phyloP scores from a whole-genome alignment of 768 basidiomycete species.

The Epithele typhae region DNA sequence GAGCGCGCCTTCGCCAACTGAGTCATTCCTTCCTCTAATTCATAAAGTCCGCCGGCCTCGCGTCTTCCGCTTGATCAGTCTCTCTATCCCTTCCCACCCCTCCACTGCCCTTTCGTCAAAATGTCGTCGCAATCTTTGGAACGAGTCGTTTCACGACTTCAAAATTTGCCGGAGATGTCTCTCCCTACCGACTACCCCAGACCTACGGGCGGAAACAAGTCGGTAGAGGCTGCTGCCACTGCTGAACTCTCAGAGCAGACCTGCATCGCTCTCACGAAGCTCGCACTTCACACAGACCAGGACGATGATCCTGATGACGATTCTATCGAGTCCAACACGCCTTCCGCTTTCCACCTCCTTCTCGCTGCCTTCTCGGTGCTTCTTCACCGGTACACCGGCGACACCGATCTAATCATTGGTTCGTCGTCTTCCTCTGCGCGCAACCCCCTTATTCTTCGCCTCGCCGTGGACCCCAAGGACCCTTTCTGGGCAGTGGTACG shows the following conservation, averaged over 20 bases:
- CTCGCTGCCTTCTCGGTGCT: constrained; percentile 90
- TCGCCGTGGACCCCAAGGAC: constrained; percentile 80
- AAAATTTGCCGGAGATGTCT: constrained; percentile 83
- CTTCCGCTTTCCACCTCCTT: constrained; percentile 88
- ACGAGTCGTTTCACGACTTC: constrained; percentile 61
- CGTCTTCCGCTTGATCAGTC: background rate
- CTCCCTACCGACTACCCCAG: constrained; percentile 96
- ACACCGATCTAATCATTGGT: constrained; percentile 89
- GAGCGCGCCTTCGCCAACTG: no score
- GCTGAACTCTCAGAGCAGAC: constrained; percentile 71
- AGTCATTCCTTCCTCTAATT: background rate
- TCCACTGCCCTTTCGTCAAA: background rate
- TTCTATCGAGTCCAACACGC: constrained; percentile 32
- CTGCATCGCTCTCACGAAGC: constrained; percentile 74
- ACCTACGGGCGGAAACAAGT: constrained; percentile 62
- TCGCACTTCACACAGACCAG: constrained; percentile 68
- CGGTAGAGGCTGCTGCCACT: constrained; percentile 81
- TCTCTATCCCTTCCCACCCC: background rate
- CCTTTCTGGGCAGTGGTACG: constrained; percentile 87
- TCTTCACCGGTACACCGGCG: constrained; percentile 92
- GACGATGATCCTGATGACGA: constrained; percentile 46
- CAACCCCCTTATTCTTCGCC: constrained; percentile 79
- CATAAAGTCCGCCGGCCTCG: background rate
- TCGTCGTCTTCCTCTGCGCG: constrained; percentile 74
- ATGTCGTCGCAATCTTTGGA: constrained; percentile 31